phyloP scores from a whole-genome alignment of 2,329 filamentous ascomycete genomes.

The Coniella lustricola region DNA sequence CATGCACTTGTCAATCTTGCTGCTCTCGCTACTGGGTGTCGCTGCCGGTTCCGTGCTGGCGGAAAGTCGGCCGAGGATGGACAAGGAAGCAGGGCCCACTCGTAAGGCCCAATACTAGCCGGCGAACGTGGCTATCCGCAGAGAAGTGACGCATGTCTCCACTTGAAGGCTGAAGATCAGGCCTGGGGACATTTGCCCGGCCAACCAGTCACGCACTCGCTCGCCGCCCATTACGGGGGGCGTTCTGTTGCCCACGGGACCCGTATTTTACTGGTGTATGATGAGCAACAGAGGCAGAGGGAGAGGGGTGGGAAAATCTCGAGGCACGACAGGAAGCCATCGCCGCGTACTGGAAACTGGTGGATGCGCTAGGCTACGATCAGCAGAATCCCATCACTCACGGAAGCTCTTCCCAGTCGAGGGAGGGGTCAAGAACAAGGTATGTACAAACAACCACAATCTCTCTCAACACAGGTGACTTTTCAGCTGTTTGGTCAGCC shows the following conservation, averaged over 20 bases:
- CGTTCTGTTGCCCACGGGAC: background rate
- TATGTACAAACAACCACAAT: no score
- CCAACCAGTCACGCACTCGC: background rate
- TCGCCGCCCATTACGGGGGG: no score
- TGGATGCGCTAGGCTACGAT: no score
- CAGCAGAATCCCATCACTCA: no score
- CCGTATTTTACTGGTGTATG: slow-evolving; percentile 3
- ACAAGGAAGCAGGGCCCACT: background rate
- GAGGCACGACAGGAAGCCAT: background rate
- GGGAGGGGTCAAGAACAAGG: no score
- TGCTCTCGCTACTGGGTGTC: no score
- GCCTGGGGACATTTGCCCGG: background rate
- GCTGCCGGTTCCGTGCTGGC: no score
- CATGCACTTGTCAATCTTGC: no score
- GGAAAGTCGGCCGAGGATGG: background rate
- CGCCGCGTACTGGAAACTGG: background rate
- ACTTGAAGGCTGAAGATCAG: slow-evolving; percentile 13
- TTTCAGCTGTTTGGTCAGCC: no score
- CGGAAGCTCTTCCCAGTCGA: no score
- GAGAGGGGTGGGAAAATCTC: background rate
- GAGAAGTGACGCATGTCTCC: slow-evolving; percentile 13
- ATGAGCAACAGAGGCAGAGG: background rate
- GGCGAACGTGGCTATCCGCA: background rate
- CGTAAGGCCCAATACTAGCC: background rate
- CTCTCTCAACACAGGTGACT: no score